Base-by-base conservation (phyloP, 2,329 filamentous ascomycete genomes). In the Hymenoscyphus scutula region DNA sequence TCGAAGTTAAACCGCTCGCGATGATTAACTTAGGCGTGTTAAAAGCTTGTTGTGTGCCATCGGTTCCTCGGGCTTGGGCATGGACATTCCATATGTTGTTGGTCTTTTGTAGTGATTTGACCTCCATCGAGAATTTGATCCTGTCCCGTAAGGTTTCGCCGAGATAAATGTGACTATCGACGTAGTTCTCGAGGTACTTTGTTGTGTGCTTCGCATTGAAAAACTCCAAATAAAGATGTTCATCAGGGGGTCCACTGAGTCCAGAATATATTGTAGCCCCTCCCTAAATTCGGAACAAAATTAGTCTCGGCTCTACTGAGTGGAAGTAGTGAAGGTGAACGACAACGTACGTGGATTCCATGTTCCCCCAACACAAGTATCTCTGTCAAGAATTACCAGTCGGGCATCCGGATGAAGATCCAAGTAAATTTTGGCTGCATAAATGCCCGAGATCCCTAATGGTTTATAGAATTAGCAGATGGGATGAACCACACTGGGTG, bases 191-290 rank as follows among this genome's bases (percentile, higher is more conserved):
- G 60, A 73, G 67, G 60, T 72, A 72, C 55, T 66, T 64, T 1
- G 70, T 70, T 3, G 69, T 71, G 58, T 73, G 68, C 62, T 68
- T 70, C 27, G 70, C 69, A n/a, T 67, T 67, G 58, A 73, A 72
- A 41, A 68, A 65, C 56, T 71, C 67, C n/a, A 66, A 51, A 56
- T 66, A 65, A 32, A 62, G 64, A 59, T 70, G 67, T 23, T 68
- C 65, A 32, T 69, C 65, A 29, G 68, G 68, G 15, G 72, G 72
- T 70, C 64, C 69, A 70, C 66, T 75, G 72, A n/a, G 70, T 70
- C 71, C 72, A 74, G 54, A 73, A 74, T 56, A 62, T 65, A 48
- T 70, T 67, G 64, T 72, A 73, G 10, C 56, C 63, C 55, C 71
- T 66, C 56, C 65, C 70, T 41, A 41, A 4, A n/a, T 41, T 19